phyloP scores from a whole-genome alignment of 1,139 yeast genomes.

The Sugiyamaella pinicola region DNA sequence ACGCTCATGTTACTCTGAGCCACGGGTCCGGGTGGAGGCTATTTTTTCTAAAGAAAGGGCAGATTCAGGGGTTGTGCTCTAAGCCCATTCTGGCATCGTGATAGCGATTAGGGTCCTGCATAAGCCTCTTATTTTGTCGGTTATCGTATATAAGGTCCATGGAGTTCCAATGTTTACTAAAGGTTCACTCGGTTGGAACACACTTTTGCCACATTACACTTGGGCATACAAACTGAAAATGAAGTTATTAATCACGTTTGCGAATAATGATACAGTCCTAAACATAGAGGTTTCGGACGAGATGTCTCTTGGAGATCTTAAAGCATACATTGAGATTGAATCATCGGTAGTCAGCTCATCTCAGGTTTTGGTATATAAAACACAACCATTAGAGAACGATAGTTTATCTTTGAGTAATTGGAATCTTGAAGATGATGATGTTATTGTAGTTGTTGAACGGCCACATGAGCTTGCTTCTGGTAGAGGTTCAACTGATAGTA shows the following conservation, averaged over 20 bases:
- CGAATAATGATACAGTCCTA: slow-evolving; percentile 37
- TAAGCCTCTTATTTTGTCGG: not conserved
- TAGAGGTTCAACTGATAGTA: slow-evolving; percentile 23
- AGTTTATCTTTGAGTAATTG: slow-evolving; percentile 49
- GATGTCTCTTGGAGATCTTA: slow-evolving; percentile 66
- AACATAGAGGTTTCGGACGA: slow-evolving; percentile 64
- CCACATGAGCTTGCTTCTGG: slow-evolving; percentile 10
- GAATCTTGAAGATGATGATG: slow-evolving; percentile 58
- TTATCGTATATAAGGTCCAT: not conserved
- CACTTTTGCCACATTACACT: slow-evolving; percentile 1
- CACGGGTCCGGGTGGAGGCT: too few species aligned
- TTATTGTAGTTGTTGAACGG: slow-evolving; percentile 47
- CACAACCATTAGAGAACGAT: slow-evolving; percentile 46
- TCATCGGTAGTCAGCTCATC: slow-evolving; percentile 53
- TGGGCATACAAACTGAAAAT: slow-evolving; percentile 30
- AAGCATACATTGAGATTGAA: slow-evolving; percentile 78
- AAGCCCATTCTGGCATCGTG: not conserved
- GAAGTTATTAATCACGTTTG: slow-evolving; percentile 45
- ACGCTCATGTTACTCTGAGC: too few species aligned
- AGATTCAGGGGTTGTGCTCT: not conserved
- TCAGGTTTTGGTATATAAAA: slow-evolving; percentile 55
- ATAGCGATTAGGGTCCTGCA: not conserved
- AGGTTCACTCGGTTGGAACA: too few species aligned
- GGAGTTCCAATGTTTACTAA: too few species aligned
- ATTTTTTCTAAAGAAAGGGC: too few species aligned